Base-by-base conservation (phyloP, 495 filamentous ascomycete genomes). In the Lophium mytilinum region DNA sequence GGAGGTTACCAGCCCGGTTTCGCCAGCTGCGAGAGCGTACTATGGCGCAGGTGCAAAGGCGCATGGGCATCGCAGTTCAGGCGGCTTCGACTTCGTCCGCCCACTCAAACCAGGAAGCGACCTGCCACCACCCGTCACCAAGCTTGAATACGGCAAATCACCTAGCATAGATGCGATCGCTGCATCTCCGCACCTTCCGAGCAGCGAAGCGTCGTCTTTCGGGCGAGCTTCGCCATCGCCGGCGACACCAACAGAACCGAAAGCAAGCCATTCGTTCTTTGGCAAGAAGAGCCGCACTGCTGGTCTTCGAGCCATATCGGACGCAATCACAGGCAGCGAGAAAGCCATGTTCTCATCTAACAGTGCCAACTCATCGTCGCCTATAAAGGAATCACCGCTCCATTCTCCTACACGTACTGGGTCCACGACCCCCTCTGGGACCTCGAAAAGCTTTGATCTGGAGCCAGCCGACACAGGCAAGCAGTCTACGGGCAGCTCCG, bases 381-480 rank as follows among this genome's bases (percentile, higher is more conserved):
- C 85, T 2, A 63, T 79, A 14, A 85, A 80, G 54, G 88, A 89
- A 47, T 83, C 80, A 1, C 80, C 83, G 4, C 56, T 86, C 55
- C 81, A 85, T 54, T 86, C 78, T 30, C 82, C 89, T 1, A 80
- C 83, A 19, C 78, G 87, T 46, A 89, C 89, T 12, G 89, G 86
- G 1, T 94, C 90, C 3, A 93, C 85, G 51, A 95, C 90, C 5
- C 89, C 90, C 15, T 95, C 90, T 9, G 85, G 74, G 0, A 88
- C 86, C 0, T 83, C 84, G 5, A 82, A 81, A 64, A 90, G 86
- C 66, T 85, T 90, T 37, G 89, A 93, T 52, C 76, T 88, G 3
- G 87, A 90, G 56, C 80, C 77, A 8, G 79, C 82, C 11, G 87
- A 89, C 56, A 73, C 78, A 9, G 73, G 75, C 18, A 89, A 85